A percentile compares a stretch with the other conserved stretches of the same genome.
Evolutionary conservation across 306 rosid genomes (phyloP).

Genomic region (Prinsepia uniflora): DNA sequence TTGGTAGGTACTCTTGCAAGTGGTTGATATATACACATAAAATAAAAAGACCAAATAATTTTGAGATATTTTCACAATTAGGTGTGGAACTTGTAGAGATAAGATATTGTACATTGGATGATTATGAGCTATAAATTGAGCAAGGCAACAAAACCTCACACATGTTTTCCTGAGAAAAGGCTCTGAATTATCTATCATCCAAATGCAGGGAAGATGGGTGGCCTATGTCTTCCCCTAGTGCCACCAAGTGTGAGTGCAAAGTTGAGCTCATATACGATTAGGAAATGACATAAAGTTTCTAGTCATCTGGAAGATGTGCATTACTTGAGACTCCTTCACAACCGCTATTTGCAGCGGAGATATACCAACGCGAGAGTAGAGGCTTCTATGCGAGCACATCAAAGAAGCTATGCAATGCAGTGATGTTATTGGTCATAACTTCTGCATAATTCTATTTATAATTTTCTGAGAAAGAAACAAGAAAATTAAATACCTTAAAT

Average conservation of each 20-base stretch:
- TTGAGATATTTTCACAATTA: neutral
- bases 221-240: conserved; percentile 59
- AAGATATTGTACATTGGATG: too few relatives aligned
- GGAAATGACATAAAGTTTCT: conserved; percentile 59
- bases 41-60: neutral
- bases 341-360: conserved; percentile 76
- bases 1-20: neutral
- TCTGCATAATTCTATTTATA: too few relatives aligned
- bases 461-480: too few relatives aligned
- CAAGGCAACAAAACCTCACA: too few relatives aligned
- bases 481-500: too few relatives aligned
- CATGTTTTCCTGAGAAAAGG: too few relatives aligned
- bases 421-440: too few relatives aligned
- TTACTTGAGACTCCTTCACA: conserved; percentile 54
- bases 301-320: conserved; percentile 60
- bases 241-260: conserved; percentile 30
- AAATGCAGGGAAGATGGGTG: conserved; percentile 38
- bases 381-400: conserved; percentile 45
- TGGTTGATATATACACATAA: neutral
- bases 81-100: neutral
- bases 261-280: conserved; percentile 29
- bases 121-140: neutral
- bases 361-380: conserved; percentile 59
- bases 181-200: neutral
- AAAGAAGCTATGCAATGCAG: too few relatives aligned